Evolutionary conservation across 2,329 filamentous ascomycete species (phyloP).

Genomic region (Nothomitra cinnamomea): DNA sequence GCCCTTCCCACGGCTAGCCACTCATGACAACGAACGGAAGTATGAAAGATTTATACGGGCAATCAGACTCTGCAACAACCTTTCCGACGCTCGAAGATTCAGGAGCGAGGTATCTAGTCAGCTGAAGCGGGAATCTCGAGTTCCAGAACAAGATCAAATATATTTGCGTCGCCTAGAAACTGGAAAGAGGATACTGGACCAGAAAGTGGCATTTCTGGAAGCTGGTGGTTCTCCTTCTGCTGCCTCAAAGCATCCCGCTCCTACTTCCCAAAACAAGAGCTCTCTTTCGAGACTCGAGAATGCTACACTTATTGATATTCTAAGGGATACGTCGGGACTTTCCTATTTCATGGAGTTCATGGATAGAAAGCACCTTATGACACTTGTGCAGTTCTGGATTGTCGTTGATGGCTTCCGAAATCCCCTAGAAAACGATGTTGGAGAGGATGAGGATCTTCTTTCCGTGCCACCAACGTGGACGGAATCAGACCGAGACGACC

Average conservation of each 20-base stretch:
- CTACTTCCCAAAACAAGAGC: conserved; percentile 19
- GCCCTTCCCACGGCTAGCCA: conserved; percentile 60
- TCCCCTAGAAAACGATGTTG: conserved; percentile 72
- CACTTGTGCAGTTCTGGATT: conserved; percentile 92
- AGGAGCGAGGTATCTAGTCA: conserved; percentile 86
- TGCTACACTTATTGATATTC: conserved; percentile 64
- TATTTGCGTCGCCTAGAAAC: conserved; percentile 85
- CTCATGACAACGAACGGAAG: conserved; percentile 73
- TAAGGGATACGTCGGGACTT: conserved; percentile 75
- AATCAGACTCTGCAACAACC: conserved; percentile 73
- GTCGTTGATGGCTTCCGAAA: conserved; percentile 94
- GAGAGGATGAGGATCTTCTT: conserved; percentile 42
- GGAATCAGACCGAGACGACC: conserved; percentile 67
- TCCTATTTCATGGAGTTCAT: conserved; percentile 99
- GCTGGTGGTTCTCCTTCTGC: conserved; percentile 23
- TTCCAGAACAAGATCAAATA: conserved; percentile 65
- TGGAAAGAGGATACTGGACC: conserved; percentile 76
- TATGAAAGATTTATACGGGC: conserved; percentile 90
- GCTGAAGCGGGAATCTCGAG: conserved; percentile 63
- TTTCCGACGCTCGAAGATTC: conserved; percentile 85
- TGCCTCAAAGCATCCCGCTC: conserved; percentile 10
- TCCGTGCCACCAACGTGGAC: conserved; percentile 47
- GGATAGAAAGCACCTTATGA: conserved; percentile 78
- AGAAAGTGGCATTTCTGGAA: conserved; percentile 52
- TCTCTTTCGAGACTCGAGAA: conserved; percentile 49